These are phyloP conservation scores for Mycosphaerella sp. DNA, from an alignment of 2,329 filamentous ascomycete species.

Conservation along the genomic window DNA sequence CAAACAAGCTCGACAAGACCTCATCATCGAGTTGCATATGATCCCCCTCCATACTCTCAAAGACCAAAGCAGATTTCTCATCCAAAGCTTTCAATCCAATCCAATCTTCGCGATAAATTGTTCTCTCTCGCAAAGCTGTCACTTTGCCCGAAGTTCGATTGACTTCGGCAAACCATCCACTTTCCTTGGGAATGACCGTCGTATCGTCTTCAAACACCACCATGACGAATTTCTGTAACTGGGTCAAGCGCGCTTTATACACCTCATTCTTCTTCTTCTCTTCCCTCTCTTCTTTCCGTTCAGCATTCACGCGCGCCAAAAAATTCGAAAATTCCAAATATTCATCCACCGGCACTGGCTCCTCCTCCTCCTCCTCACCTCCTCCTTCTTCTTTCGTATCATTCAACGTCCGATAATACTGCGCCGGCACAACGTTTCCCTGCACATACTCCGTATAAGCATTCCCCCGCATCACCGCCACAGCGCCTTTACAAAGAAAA, in stretches of 20 bases:
- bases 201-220: conserved; percentile 82
- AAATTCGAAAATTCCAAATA: conserved; percentile 83
- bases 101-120: conserved; percentile 87
- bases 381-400: conserved; percentile 50
- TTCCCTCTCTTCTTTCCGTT: conserved; percentile 46
- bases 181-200: conserved; percentile 84
- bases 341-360: conserved; percentile 38
- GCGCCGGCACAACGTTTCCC: conserved; percentile 74
- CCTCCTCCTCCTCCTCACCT: conserved; percentile 3
- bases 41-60: conserved; percentile 63
- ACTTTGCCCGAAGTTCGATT: conserved; percentile 58
- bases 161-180: conserved; percentile 82
- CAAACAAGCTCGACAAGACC: conserved; percentile 59
- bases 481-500: conserved; percentile 73
- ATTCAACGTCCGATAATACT: conserved; percentile 78
- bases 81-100: conserved; percentile 75
- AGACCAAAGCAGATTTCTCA: conserved; percentile 68
- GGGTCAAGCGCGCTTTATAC: conserved; percentile 65
- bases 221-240: conserved; percentile 75
- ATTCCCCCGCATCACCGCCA: conserved; percentile 69
- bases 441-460: conserved; percentile 78
- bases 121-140: conserved; percentile 60
- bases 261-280: conserved; percentile 56
- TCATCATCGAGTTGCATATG: conserved; percentile 76
- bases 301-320: conserved; percentile 94